Evolutionary conservation across 2,329 filamentous ascomycete genomes (phyloP).

Genomic region (Hawksworthiomyces lignivorus): DNA sequence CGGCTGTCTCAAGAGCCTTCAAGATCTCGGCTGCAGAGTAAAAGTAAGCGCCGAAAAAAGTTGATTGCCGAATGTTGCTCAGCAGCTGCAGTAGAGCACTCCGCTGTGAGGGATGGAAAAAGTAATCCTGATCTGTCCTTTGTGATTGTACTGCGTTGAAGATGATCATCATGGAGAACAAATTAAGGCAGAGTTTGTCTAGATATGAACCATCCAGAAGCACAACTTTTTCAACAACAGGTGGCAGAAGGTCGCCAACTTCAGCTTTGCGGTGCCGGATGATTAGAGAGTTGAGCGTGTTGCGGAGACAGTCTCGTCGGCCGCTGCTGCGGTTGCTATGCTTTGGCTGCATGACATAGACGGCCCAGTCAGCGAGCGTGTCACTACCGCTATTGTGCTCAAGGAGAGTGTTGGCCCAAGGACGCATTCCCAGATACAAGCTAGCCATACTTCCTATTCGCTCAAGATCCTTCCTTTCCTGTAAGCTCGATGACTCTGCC

Average conservation of each 20-base stretch:
- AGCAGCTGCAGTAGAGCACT: constrained; percentile 62
- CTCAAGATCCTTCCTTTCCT: constrained; percentile 57
- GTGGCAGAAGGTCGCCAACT: constrained; percentile 61
- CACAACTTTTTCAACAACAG: constrained; percentile 63
- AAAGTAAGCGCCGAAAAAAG: constrained; percentile 78
- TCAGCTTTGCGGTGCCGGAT: constrained; percentile 72
- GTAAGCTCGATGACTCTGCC: constrained; percentile 33
- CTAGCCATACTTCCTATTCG: constrained; percentile 58
- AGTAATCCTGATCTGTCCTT: constrained; percentile 73
- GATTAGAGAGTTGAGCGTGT: constrained; percentile 69
- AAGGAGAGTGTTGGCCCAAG: constrained; percentile 60
- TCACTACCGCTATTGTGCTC: constrained; percentile 39
- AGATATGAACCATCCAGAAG: constrained; percentile 75
- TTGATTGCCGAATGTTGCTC: constrained; percentile 71
- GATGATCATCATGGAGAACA: constrained; percentile 77
- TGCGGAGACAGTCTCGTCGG: constrained; percentile 54
- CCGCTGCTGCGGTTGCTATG: constrained; percentile 45
- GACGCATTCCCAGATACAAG: constrained; percentile 67
- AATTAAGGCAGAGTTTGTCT: constrained; percentile 73
- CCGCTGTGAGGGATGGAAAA: constrained; percentile 72
- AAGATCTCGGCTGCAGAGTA: constrained; percentile 57
- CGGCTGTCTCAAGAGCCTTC: constrained; percentile 57
- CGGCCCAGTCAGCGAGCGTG: constrained; percentile 59
- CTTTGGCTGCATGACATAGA: constrained; percentile 58
- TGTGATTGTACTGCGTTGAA: constrained; percentile 87